Conservation (phyloP, 768 basidiomycete species). For the Hypholoma fasciculare region DNA sequence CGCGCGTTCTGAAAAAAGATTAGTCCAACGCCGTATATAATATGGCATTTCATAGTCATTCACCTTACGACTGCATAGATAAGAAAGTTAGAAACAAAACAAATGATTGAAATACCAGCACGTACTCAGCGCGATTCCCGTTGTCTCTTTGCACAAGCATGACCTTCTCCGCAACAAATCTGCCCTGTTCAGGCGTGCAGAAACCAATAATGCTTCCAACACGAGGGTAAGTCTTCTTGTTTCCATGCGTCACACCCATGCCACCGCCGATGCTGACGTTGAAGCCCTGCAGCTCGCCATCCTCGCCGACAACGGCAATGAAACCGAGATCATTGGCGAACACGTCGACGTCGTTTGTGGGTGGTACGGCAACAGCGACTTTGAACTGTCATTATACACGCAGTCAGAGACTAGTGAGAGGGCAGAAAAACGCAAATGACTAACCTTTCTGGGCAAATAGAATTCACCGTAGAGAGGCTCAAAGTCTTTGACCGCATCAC, state of each 20-base stretch:
- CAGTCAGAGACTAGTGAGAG: neutral
- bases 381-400: constrained; percentile 68
- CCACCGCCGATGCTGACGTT: constrained; percentile 95
- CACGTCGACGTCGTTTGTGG: constrained; percentile 94
- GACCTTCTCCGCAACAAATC: constrained; percentile 86
- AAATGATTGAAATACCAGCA: neutral
- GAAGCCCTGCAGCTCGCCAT: constrained; percentile 85
- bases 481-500: constrained; percentile 90
- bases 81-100: constrained; percentile 11
- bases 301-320: constrained; percentile 83
- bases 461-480: constrained; percentile 98
- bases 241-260: constrained; percentile 99
- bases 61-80: constrained; percentile 53
- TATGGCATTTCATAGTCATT: neutral
- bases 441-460: constrained; percentile 93
- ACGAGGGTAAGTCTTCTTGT: constrained; percentile 98
- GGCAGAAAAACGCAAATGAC: constrained; percentile 15
- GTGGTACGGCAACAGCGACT: constrained; percentile 94
- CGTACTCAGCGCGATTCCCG: constrained; percentile 92
- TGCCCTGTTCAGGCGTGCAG: constrained; percentile 85
- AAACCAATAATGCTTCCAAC: constrained; percentile 88
- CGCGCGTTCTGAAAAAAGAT: constrained; percentile 64
- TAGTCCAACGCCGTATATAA: constrained; percentile 10
- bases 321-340: constrained; percentile 96
- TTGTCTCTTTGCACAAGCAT: constrained; percentile 94